Conservation (phyloP, 75 land plant genomes). For the Chamaecyparis obtusa region DNA sequence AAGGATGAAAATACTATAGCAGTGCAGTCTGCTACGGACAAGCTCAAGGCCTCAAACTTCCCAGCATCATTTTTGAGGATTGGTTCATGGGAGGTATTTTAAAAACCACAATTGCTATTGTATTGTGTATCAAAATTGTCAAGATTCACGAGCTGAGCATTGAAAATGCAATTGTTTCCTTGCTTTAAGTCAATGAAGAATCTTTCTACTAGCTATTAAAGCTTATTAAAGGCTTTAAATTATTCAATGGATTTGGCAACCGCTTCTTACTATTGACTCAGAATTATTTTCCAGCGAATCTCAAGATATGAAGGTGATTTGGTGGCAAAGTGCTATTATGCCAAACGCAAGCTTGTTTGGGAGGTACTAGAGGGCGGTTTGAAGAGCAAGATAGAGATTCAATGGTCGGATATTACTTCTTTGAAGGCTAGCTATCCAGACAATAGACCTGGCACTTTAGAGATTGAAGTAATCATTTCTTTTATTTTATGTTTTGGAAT, state of each 20-base stretch:
- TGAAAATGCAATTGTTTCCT: background rate
- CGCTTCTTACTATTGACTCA: background rate
- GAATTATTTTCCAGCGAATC: conserved; percentile 30
- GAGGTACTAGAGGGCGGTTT: conserved; percentile 72
- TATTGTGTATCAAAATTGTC: background rate
- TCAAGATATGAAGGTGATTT: conserved; percentile 67
- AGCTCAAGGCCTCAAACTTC: conserved; percentile 80
- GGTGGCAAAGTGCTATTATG: conserved; percentile 86
- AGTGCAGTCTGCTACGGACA: conserved; percentile 29
- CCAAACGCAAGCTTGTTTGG: conserved; percentile 91
- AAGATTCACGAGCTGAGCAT: background rate
- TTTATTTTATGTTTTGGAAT: background rate
- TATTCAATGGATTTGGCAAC: background rate
- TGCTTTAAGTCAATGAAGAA: background rate
- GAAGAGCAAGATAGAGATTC: conserved; percentile 88
- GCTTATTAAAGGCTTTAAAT: background rate
- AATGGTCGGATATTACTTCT: conserved; percentile 83
- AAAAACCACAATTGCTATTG: background rate
- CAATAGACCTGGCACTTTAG: conserved; percentile 46
- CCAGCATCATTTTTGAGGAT: conserved; percentile 54
- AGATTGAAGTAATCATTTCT: conserved; percentile 57
- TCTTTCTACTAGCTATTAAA: background rate
- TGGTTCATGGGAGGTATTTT: conserved; percentile 74
- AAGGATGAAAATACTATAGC: conserved; percentile 14
- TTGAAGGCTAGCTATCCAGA: conserved; percentile 51